Evolutionary conservation across 352 stramenopile genomes (phyloP).

Genomic region (Salisapilia sapeloensis): DNA sequence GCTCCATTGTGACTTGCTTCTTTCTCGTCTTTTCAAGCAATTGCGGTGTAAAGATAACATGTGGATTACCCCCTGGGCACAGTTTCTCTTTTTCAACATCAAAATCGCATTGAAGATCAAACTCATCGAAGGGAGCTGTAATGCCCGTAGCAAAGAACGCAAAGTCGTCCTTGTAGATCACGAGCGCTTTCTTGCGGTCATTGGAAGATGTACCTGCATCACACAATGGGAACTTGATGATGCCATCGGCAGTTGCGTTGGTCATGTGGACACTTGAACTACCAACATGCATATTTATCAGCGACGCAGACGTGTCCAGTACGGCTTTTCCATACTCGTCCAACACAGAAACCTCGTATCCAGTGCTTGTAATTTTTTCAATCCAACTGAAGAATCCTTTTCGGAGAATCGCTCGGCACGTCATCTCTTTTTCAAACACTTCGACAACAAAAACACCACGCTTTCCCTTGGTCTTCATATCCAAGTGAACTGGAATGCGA

Average conservation of each 20-base stretch:
- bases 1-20: conserved; percentile 1
- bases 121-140: conserved; percentile 15
- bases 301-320: conserved; percentile 9
- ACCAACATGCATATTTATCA: conserved; percentile 23
- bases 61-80: conserved; percentile 14
- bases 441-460: conserved; percentile 47
- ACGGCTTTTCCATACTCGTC: conserved; percentile 23
- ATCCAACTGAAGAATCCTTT: conserved; percentile 36
- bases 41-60: conserved; percentile 10
- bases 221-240: conserved; percentile 27
- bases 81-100: conserved; percentile 35
- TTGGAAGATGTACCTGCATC: conserved; percentile 5
- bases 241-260: conserved; percentile 8
- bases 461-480: conserved; percentile 2
- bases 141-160: too few species aligned
- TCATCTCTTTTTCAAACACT: conserved; percentile 31
- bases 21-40: conserved; percentile 1
- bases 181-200: conserved; percentile 21
- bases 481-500: too few species aligned
- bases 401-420: conserved; percentile 32
- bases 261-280: conserved; percentile 17
- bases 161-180: conserved; percentile 18
- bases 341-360: conserved; percentile 29
- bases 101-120: conserved; percentile 16
- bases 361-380: conserved; percentile 17